Percentiles rank a stretch among this genome's conserved stretches.
Conservation (phyloP, 2,329 filamentous ascomycete species). For the Penicillium olsonii region DNA sequence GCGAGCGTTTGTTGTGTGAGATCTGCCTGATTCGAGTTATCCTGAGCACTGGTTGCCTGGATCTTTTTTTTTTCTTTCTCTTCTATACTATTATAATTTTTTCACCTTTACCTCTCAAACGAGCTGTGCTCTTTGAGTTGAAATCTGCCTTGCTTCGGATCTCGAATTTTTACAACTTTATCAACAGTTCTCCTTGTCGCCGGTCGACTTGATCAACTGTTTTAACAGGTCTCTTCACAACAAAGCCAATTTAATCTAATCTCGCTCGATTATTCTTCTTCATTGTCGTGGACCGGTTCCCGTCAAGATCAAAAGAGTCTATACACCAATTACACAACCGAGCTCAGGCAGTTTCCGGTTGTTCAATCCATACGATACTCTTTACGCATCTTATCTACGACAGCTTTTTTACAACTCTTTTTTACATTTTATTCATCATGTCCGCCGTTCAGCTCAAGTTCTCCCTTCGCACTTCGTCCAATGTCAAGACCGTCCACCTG, state of each 20-base stretch:
- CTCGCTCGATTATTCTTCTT: conserved; percentile 27
- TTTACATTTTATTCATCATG: conserved; percentile 55
- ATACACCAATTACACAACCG: conserved; percentile 6
- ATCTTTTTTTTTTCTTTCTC: conserved; percentile 50
- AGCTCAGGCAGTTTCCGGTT: conserved; percentile 34
- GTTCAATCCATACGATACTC: conserved; percentile 22
- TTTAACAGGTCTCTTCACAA: conserved; percentile 32
- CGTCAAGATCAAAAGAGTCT: conserved; percentile 16
- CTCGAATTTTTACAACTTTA: conserved; percentile 27
- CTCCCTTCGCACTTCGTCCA: conserved; percentile 90
- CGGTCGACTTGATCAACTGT: conserved; percentile 35
- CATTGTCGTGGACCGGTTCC: conserved; percentile 38
- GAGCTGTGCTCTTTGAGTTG: conserved; percentile 18
- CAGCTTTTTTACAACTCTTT: conserved; percentile 18
- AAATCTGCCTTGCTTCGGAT: conserved; percentile 30
- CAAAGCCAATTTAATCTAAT: conserved; percentile 26
- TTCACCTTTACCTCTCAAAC: conserved; percentile 11
- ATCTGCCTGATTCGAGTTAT: conserved; percentile 49
- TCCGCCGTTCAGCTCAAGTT: conserved; percentile 92
- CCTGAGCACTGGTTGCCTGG: conserved; percentile 44
- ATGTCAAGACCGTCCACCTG: conserved; percentile 96
- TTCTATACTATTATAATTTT: conserved; percentile 36
- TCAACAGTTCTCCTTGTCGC: conserved; percentile 31
- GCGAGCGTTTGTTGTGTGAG: conserved; percentile 57
- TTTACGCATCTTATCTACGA: conserved; percentile 24